Conservation (phyloP, 2,329 filamentous ascomycete genomes). For the Monilinia fructigena region DNA sequence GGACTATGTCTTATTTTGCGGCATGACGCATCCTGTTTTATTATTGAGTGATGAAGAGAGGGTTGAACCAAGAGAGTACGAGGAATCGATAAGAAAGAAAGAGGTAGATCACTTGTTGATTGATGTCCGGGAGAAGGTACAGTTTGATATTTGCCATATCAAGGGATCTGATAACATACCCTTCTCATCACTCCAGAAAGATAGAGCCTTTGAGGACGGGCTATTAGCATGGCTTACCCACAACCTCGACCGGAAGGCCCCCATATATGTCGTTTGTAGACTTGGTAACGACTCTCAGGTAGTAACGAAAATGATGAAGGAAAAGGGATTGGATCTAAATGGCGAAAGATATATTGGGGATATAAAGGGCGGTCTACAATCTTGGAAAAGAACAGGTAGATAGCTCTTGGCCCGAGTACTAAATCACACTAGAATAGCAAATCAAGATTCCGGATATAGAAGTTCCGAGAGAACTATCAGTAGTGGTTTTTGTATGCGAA, state of each 20-base stretch:
- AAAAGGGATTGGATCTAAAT: constrained; percentile 50
- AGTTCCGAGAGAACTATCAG: constrained; percentile 16
- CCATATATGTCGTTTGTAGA: constrained; percentile 71
- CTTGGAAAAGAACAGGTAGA: constrained; percentile 73
- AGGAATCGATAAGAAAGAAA: constrained; percentile 31
- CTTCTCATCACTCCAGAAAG: constrained; percentile 52
- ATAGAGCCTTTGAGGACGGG: constrained; percentile 30
- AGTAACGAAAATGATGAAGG: constrained; percentile 63
- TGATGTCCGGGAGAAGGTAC: constrained; percentile 81
- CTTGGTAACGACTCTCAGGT: constrained; percentile 78
- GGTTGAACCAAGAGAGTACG: constrained; percentile 63
- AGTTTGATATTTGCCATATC: constrained; percentile 78
- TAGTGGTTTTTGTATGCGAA: constrained; percentile 19
- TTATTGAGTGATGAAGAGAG: constrained; percentile 64
- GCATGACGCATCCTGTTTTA: constrained; percentile 54
- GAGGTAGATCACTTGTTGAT: constrained; percentile 58
- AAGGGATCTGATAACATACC: constrained; percentile 74
- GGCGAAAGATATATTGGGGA: constrained; percentile 62
- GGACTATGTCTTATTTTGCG: constrained; percentile 87
- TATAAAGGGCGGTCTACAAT: constrained; percentile 67
- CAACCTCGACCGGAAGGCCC: constrained; percentile 45
- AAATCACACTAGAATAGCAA: constrained; percentile 5
- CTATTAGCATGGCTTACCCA: constrained; percentile 43
- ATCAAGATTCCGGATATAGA: neutral
- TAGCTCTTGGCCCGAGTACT: constrained; percentile 55